Evolutionary conservation across 371 early-diverging fungal genomes (phyloP).

Genomic region (Mucor racemosus): DNA sequence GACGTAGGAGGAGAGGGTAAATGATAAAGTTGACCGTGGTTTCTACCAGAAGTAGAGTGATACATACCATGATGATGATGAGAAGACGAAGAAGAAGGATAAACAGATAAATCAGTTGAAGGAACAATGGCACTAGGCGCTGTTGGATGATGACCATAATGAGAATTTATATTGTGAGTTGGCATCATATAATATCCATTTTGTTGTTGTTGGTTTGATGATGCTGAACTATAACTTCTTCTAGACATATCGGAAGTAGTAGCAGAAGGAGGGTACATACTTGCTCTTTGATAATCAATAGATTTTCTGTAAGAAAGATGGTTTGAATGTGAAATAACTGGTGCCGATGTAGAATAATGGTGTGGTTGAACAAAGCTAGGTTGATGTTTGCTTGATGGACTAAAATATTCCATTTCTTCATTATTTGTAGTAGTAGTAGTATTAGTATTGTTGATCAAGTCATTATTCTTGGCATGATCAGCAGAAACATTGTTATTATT

Average conservation of each 20-base stretch:
- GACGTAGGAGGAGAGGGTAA: constrained; percentile 40
- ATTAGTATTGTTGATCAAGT: background rate
- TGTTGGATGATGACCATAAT: constrained; percentile 4
- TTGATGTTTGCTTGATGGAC: constrained; percentile 5
- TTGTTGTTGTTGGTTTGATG: background rate
- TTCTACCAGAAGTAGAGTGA: background rate
- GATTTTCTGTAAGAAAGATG: constrained; percentile 11
- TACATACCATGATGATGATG: background rate
- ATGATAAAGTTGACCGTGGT: constrained; percentile 13
- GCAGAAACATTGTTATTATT: background rate
- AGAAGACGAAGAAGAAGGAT: background rate
- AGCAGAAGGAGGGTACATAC: constrained; percentile 6
- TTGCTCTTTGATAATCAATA: constrained; percentile 6
- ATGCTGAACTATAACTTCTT: constrained; percentile 12
- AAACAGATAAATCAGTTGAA: constrained; percentile 8
- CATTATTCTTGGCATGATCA: background rate
- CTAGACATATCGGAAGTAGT: background rate
- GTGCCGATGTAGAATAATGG: background rate
- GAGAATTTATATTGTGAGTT: background rate
- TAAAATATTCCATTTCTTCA: constrained; percentile 10
- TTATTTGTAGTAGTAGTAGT: background rate
- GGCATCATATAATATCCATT: constrained; percentile 8
- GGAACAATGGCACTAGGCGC: constrained; percentile 3
- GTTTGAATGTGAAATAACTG: background rate
- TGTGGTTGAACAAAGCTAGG: background rate